Base-by-base conservation (phyloP, 116 monocot species). In the Zostera marina region DNA sequence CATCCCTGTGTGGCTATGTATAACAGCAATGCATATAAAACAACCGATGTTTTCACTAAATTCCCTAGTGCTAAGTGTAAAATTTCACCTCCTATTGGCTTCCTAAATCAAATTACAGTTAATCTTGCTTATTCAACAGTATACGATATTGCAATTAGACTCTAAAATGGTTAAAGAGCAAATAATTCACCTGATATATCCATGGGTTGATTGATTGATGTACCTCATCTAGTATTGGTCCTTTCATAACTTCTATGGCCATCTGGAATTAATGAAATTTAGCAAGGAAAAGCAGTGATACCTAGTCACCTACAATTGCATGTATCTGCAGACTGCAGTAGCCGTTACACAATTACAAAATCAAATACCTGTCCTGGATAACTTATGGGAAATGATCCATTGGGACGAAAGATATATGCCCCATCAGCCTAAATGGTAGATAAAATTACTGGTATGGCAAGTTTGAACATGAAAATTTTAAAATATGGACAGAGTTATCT, bases 391-490 rank as follows among this genome's bases (percentile, higher is more conserved):
- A 68, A 68, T 38, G 74, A 77, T 49, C 83, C 86, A 73, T 79
- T 74, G 59, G 98, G 98, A 23, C 98, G 98, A 65, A 99, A 99
- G 43, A 99, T 83, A 69, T 99, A 99, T 70, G 98, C 98, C 73
- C 98, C 98, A 64, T 91, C 90, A 42, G 90, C 91, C 98, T 99
- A 59, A 8, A 75, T 44, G 11, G 11, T 43, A 19, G 8, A 22
- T 59, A 12, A 42, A 8, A 11, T 20, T 43, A 17, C 43, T 7
- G 20, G 11, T 20, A 13, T 11, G 22, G 54, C 9, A 13, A 55
- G 11, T 14, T 55, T 21, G 15, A 42, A 42, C 40, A 22, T 15
- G 6, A 1, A 54, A 54, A 51, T 17, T 47, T 51, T 17, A 51
- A 56, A 38, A 32, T 11, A 0, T 32, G 56, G 26, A 56, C 39